Evolutionary conservation across 2,329 filamentous ascomycete species (phyloP), one percentile per base, ranked within the genome.

Genomic region (Penicillium olsonii): DNA sequence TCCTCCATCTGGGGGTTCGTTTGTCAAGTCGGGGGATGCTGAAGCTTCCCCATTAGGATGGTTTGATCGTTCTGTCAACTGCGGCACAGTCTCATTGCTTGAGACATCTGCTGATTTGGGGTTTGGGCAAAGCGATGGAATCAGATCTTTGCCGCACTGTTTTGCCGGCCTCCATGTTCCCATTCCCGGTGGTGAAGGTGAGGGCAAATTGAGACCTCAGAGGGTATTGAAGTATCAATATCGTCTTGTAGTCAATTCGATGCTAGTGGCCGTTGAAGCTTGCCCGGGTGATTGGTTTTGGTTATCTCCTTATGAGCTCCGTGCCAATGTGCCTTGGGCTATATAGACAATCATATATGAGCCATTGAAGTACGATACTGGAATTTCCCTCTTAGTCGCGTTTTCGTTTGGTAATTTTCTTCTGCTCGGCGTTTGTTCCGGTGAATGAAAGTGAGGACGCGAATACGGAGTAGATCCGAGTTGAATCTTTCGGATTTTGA

Each of bases 1-100:
- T 8, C 53, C 53, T 15, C 50, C 53, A 38, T 55, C 26, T 5
- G 46, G 46, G 4, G 46, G 46, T 6, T n/a, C 4, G n/a, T 31
- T 6, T 31, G 11, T n/a, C 12, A 14, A n/a, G 5, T n/a, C 12
- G 5, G 29, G 12, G 29, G 7, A 3, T 31, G 12, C n/a, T 31
- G 29, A n/a, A 2, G 29, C 12, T n/a, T 31, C 22, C 22, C 8
- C 14, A n/a, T 1, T n/a, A 31, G 11, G 6, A 6, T 31, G 12
- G 12, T n/a, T 4, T 31, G 29, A n/a, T 7, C 7, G 29, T n/a
- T 31, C 11, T n/a, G 29, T 15, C 3, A 31, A 14, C 7, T n/a
- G 12, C 3, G 29, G 29, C n/a, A 14, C 14, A 31, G 29, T 31
- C 12, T 31, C 11, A 31, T 31, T 31, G 29, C 12, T 31, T 6